A percentile compares a stretch with the other conserved stretches of the same genome.
Evolutionary conservation across 116 monocot species (phyloP).

Genomic region (Trichopus zeylanicus): DNA sequence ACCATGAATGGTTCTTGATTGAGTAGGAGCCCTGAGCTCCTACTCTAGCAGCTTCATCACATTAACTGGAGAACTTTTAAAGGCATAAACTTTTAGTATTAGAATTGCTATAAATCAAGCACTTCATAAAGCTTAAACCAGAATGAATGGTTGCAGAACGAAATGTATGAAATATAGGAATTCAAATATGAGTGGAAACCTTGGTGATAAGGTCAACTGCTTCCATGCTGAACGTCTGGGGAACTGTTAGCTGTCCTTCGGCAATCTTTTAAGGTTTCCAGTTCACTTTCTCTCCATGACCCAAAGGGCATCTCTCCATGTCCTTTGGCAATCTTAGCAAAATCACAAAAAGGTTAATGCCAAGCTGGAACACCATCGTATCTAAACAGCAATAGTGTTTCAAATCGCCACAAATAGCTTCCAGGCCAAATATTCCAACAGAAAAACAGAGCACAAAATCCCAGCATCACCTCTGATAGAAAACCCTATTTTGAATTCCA

Average conservation of each 20-base stretch:
- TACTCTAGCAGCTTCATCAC: slow-evolving; percentile 52
- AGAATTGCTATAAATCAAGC: neutral
- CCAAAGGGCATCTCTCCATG: slow-evolving; percentile 98
- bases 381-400: too few relatives aligned
- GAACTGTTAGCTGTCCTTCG: slow-evolving; percentile 74
- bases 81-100: neutral
- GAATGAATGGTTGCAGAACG: neutral
- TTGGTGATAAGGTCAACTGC: slow-evolving; percentile 81
- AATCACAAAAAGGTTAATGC: too few relatives aligned
- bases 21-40: slow-evolving; percentile 48
- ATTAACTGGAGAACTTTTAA: slow-evolving; percentile 38
- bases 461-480: too few relatives aligned
- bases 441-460: too few relatives aligned
- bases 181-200: slow-evolving; percentile 27
- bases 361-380: too few relatives aligned
- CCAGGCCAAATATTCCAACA: too few relatives aligned
- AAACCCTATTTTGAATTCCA: too few relatives aligned
- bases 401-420: too few relatives aligned
- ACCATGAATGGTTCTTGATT: slow-evolving; percentile 74
- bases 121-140: neutral
- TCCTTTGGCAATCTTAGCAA: too few relatives aligned
- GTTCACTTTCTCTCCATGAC: slow-evolving; percentile 76
- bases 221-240: slow-evolving; percentile 58
- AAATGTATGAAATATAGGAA: too few relatives aligned
- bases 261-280: slow-evolving; percentile 69